A percentile compares a stretch with the other conserved stretches of the same genome.
phyloP scores from a whole-genome alignment of 345 rosid genomes.

The Salix dunnii region DNA sequence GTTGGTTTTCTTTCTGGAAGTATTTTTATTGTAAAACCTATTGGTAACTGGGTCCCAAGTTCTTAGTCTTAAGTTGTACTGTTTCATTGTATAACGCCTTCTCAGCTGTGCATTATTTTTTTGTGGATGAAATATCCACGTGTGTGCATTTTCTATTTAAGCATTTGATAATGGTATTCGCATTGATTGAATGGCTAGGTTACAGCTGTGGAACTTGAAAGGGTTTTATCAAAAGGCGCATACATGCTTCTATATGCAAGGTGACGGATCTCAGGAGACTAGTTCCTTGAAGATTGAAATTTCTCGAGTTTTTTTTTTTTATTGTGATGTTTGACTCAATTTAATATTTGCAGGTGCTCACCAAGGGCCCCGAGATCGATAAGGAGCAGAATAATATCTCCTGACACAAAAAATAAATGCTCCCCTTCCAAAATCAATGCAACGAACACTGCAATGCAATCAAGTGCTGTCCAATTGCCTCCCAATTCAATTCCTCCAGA shows the following conservation, averaged over 20 bases:
- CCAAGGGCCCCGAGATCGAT: slow-evolving; percentile 62
- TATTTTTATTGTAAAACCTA: not conserved
- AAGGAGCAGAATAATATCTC: slow-evolving; percentile 34
- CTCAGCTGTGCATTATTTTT: not conserved
- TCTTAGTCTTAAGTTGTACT: not conserved
- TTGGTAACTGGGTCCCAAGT: not conserved
- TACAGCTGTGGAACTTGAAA: slow-evolving; percentile 58
- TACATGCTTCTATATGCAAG: slow-evolving; percentile 92
- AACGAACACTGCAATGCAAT: slow-evolving; percentile 16
- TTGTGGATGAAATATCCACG: not conserved
- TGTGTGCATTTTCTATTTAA: not conserved
- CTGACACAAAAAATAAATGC: slow-evolving; percentile 28
- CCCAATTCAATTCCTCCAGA: slow-evolving; percentile 37
- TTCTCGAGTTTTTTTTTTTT: not conserved
- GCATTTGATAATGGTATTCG: no score
- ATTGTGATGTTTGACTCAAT: slow-evolving; percentile 13
- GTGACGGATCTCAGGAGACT: slow-evolving; percentile 34
- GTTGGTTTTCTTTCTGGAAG: not conserved
- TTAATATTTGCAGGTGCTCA: slow-evolving; percentile 51
- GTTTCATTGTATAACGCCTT: not conserved
- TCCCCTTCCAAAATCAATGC: slow-evolving; percentile 16
- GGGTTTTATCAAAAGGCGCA: slow-evolving; percentile 64
- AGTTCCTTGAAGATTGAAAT: not conserved
- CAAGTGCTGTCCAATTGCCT: slow-evolving; percentile 19
- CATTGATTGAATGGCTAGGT: slow-evolving; percentile 41